Base-by-base conservation (phyloP, 805 yeast species). In the Starmerella floris region DNA sequence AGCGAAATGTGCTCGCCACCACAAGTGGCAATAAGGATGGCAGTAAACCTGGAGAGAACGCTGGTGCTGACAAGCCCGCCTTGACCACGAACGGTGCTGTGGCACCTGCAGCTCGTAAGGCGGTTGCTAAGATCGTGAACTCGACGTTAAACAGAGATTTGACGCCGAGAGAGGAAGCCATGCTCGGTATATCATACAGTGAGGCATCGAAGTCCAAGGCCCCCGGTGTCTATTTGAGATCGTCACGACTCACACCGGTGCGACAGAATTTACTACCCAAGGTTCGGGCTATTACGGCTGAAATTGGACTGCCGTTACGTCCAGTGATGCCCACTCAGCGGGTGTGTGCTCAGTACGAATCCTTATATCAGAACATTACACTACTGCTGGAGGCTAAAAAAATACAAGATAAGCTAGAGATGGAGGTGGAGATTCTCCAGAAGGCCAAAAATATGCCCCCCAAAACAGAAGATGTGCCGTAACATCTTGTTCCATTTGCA, bases 261-360 rank as follows among this genome's bases (percentile, higher is more conserved):
- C 85, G 85, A 53, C 88, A 94, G 2, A 76, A 80, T 31, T 65
- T 77, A 6, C 85, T 79, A 52, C 66, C 72, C 22, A 77, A 75
- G 55, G 73, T 79, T 8, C 59, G 63, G 23, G 71, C 73, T 16
- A 68, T 77, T 10, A 61, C 88, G 46, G 80, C 78, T 43, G 98
- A 91, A 56, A 62, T 91, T 46, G 85, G 78, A 3, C 62, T 91
- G 9, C 79, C 95, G 0, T 63, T 76, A 4, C 78, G 79, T 51
- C 97, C 97, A 1, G 77, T 78, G 2, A 79, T 91, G 79, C 88
- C 94, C 4, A 82, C 97, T 0, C 74, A 79, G 28, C 75, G 69
- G 40, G 84, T 87, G 1, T 73, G 83, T 61, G 69, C 77, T 5
- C 76, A 74, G 54, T 85, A 80, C 56, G 96, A 88, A 53, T 75